Conservation (phyloP, 345 rosid species). For the Trapa incisa region DNA sequence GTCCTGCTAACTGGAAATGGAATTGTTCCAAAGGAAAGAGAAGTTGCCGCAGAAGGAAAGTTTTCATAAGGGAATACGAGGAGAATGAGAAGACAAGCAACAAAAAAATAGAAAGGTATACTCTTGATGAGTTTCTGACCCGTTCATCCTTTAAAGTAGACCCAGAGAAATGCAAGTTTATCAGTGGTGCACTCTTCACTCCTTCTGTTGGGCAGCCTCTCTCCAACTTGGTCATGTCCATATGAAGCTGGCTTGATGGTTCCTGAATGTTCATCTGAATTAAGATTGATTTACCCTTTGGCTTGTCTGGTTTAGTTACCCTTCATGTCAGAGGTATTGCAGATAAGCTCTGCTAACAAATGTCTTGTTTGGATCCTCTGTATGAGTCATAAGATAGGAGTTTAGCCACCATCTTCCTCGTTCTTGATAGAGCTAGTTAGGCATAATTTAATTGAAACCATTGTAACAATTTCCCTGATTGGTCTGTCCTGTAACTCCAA, state of each 20-base stretch:
- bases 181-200: constrained; percentile 34
- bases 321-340: not conserved
- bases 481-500: not conserved
- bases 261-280: not conserved
- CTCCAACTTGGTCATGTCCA: constrained; percentile 55
- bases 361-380: not conserved
- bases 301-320: not conserved
- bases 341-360: not conserved
- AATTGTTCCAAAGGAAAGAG: constrained; percentile 37
- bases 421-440: constrained; percentile 8
- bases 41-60: constrained; percentile 23
- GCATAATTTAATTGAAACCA: constrained; percentile 3
- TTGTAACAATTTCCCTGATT: constrained; percentile 14
- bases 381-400: not conserved
- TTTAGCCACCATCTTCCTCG: not conserved
- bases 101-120: constrained; percentile 6
- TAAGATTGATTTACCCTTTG: not conserved
- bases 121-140: constrained; percentile 16
- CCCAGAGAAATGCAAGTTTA: constrained; percentile 53
- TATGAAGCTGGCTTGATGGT: constrained; percentile 21
- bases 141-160: constrained; percentile 31
- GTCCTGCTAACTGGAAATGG: constrained; percentile 54
- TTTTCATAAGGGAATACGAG: constrained; percentile 18
- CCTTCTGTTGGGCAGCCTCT: constrained; percentile 37
- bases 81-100: constrained; percentile 2